Evolutionary conservation across 192 early-diverging fungal species (phyloP), one percentile per base, ranked within the genome.

Genomic region (Diversispora eburnea): DNA sequence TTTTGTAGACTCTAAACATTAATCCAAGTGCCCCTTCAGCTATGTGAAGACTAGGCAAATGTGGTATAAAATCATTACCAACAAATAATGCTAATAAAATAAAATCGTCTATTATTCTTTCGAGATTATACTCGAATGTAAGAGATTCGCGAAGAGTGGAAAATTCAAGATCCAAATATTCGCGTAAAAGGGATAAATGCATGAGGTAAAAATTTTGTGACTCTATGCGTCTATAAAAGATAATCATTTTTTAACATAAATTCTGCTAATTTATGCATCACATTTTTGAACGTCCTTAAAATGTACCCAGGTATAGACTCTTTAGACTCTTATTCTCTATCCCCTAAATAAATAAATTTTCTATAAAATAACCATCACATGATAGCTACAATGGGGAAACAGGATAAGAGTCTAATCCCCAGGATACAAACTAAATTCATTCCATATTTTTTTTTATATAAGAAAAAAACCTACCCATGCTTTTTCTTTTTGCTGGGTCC

Each of bases 11-110:
- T 20, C 84, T 80, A 78, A 90, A 91, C 81, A 90, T 81, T 7
- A 91, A 81, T 66, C 84, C 85, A 41, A 92, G 75, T 0, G 95
- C 95, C 62, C 95, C 95, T 80, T 96, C 93, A 39, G 90, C 90
- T 75, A 99, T 99, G 68, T 97, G 93, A 46, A 99, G 84, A 70
- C 91, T 92, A 48, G 95, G 95, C 49, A 99, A 77, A 79, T 93
- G 93, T 55, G 97, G 97, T 72, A 99, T 77, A 80, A 98, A 99
- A 81, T 99, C 97, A 80, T 99, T 99, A 63, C 97, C 97, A 39
- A 99, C 90, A 80, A 99, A 95, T 81, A 98, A 90, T 61, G 88
- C 90, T 75, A 98, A 84, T 33, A 99, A 85, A 3, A 98, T 89
- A 78, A 94, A 99, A 75, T 99, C 98, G 78, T 99, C 98, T 60